These are phyloP conservation scores for Orbilia ellipsospora DNA, from an alignment of 2,329 filamentous ascomycete species.

Conservation along the genomic window DNA sequence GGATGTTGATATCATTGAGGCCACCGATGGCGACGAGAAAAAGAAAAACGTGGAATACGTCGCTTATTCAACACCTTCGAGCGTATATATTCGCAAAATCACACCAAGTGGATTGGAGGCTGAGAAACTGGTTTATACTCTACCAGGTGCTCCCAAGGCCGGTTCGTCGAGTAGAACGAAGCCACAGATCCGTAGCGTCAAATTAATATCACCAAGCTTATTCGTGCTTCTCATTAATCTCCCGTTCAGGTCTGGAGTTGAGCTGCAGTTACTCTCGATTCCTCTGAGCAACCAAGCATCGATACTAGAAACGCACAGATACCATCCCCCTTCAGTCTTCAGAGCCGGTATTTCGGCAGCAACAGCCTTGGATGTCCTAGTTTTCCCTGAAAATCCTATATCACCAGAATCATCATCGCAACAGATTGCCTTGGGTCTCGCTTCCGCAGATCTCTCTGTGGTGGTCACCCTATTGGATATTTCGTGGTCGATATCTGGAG, in stretches of 20 bases:
- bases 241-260: slow-evolving; percentile 56
- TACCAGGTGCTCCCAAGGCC: slow-evolving; percentile 41
- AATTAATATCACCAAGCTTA: slow-evolving; percentile 48
- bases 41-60: slow-evolving; percentile 53
- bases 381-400: slow-evolving; percentile 25
- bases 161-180: slow-evolving; percentile 46
- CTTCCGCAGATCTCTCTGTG: slow-evolving; percentile 46
- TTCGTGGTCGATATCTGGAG: slow-evolving; percentile 18
- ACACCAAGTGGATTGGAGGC: slow-evolving; percentile 51
- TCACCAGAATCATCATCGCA: slow-evolving; percentile 38
- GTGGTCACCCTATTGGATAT: slow-evolving; percentile 42
- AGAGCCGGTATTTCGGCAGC: slow-evolving; percentile 46
- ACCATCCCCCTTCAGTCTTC: slow-evolving; percentile 39
- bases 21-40: slow-evolving; percentile 36
- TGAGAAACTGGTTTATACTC: slow-evolving; percentile 34
- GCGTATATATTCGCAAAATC: slow-evolving; percentile 39
- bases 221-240: slow-evolving; percentile 56
- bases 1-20: slow-evolving; percentile 56
- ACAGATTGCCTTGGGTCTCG: slow-evolving; percentile 41
- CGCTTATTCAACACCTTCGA: slow-evolving; percentile 55
- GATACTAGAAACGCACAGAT: slow-evolving; percentile 42
- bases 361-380: slow-evolving; percentile 38
- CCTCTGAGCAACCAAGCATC: slow-evolving; percentile 16
- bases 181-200: slow-evolving; percentile 56
- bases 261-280: slow-evolving; percentile 48